A percentile compares a stretch with the other conserved stretches of the same genome.
Evolutionary conservation across 2,329 filamentous ascomycete genomes (phyloP).

Genomic region (Colletotrichum higginsianum): DNA sequence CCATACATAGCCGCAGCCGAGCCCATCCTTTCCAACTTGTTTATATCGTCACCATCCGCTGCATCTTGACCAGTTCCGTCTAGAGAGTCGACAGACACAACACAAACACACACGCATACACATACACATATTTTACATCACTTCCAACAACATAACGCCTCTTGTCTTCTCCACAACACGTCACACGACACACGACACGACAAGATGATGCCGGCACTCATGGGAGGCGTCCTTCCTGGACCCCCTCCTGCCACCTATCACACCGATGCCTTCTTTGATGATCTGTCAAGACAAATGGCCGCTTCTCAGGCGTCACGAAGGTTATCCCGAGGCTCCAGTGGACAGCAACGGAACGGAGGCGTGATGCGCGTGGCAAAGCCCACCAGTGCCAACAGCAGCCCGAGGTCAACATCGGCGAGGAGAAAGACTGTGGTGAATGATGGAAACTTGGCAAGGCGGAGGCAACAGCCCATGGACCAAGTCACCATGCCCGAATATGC

Average conservation of each 20-base stretch:
- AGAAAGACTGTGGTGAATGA: conserved; percentile 72
- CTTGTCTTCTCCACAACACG: neutral
- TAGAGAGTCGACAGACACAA: neutral
- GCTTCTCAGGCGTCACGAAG: conserved; percentile 62
- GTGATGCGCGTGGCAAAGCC: conserved; percentile 76
- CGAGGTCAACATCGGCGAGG: conserved; percentile 67
- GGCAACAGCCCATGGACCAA: conserved; percentile 64
- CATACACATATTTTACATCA: neutral
- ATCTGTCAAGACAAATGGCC: conserved; percentile 66
- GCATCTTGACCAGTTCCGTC: neutral
- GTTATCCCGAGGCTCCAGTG: conserved; percentile 64
- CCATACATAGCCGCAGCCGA: conserved; percentile 49
- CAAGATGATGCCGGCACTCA: conserved; percentile 54
- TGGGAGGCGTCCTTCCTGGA: conserved; percentile 52
- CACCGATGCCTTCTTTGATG: conserved; percentile 64
- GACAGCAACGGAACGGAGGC: conserved; percentile 64
- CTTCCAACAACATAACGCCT: neutral
- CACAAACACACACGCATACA: neutral
- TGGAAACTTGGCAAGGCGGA: conserved; percentile 59
- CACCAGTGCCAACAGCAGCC: conserved; percentile 78
- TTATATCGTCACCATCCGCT: conserved; percentile 36
- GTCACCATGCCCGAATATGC: conserved; percentile 54
- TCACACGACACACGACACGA: neutral
- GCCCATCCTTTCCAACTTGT: conserved; percentile 40
- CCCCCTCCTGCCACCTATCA: conserved; percentile 52